Base-by-base conservation (phyloP, 139 green algal genomes). In the Picochlorum sp. region DNA sequence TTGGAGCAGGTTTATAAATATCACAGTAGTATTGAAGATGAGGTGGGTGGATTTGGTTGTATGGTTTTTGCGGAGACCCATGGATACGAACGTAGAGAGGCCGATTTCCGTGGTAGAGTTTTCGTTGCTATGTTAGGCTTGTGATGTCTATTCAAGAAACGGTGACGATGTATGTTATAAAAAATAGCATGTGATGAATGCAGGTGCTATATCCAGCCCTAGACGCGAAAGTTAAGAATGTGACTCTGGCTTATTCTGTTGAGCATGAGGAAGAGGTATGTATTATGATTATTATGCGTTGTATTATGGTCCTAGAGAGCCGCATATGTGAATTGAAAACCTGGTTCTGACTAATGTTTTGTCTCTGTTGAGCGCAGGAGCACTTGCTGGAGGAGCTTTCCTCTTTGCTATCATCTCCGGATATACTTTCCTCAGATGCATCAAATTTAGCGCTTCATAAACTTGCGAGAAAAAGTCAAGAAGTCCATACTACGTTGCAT, bases 201-300 rank as follows among this genome's bases (percentile, higher is more conserved):
- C 80, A 95, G 87, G 84, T 94, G 0, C 73, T 96, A 3, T 96
- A 96, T 59, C 88, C 88, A 7, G 85, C 84, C 0, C 61, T 96
- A 8, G 85, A 94, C 31, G 64, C 70, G 7, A 93, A 94, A 33
- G 85, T 96, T 6, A 77, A 74, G n/a, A 96, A 96, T 55, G 88
- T 96, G 0, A 95, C 88, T 0, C 55, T 75, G 14, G 78, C 81
- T 0, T 96, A 96, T 69, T 81, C 65, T 18, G 83, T 94, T 8
- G 88, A 96, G 76, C 88, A 96, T 36, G 78, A 87, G 26, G 85
- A 93, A 30, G 88, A 96, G n/a, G n/a, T n/a, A n/a, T n/a, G n/a
- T n/a, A n/a, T n/a, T 80, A 84, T 87, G 55, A 40, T 59, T 6
- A 10, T n/a, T n/a, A n/a, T n/a, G n/a, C n/a, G n/a, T n/a, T n/a